phyloP scores from a whole-genome alignment of 2,329 filamentous ascomycete species.

The Fusarium dlaminii region DNA sequence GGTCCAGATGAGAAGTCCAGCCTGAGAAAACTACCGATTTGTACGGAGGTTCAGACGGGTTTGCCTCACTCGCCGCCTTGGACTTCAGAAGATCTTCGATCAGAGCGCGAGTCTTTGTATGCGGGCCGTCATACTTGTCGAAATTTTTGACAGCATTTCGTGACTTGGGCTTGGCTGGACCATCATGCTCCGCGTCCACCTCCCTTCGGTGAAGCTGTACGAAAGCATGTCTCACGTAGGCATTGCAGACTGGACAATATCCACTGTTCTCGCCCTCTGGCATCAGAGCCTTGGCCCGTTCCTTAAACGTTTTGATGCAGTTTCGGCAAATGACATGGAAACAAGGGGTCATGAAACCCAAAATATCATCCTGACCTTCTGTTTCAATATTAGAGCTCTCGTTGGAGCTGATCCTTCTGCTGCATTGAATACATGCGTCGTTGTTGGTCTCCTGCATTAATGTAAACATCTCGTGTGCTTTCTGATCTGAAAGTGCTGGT shows the following conservation, averaged over 20 bases:
- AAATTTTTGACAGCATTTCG: conserved; percentile 62
- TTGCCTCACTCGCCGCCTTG: conserved; percentile 67
- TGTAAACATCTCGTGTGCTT: conserved; percentile 86
- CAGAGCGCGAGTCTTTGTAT: conserved; percentile 89
- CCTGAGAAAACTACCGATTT: conserved; percentile 95
- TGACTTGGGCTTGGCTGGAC: conserved; percentile 52
- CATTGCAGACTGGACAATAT: conserved; percentile 75
- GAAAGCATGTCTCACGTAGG: conserved; percentile 69
- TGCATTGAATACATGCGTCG: conserved; percentile 78
- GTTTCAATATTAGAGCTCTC: conserved; percentile 65
- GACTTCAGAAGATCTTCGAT: conserved; percentile 76
- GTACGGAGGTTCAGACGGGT: conserved; percentile 75
- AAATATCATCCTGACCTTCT: conserved; percentile 69
- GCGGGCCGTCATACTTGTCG: conserved; percentile 81
- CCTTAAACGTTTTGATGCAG: conserved; percentile 72
- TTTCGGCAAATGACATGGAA: conserved; percentile 84
- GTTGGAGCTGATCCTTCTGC: conserved; percentile 67
- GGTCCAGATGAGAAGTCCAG: conserved; percentile 95
- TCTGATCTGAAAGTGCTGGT: conserved; percentile 69
- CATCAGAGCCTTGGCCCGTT: conserved; percentile 57
- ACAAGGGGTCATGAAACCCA: conserved; percentile 86
- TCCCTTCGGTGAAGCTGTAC: conserved; percentile 74
- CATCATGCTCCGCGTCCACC: conserved; percentile 66
- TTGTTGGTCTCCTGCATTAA: conserved; percentile 84
- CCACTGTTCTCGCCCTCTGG: conserved; percentile 54